Percentiles rank a stretch among this genome's conserved stretches.
Conservation (phyloP, 352 stramenopile species). For the Pythium angustatum region DNA sequence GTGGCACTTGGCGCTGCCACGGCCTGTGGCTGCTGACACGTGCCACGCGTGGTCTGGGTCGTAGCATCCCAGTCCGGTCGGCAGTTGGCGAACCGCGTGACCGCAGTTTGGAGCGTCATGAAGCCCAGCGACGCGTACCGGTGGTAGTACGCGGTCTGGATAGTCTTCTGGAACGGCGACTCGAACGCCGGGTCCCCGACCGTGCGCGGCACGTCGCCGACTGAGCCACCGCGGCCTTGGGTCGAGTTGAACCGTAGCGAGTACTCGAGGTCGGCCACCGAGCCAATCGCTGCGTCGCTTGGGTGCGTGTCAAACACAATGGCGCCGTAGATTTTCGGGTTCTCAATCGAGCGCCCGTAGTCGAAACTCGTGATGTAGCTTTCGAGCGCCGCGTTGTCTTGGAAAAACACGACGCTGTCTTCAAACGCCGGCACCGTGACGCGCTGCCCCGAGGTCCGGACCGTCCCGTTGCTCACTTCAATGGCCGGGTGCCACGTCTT, state of each 20-base stretch:
- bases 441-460: constrained; percentile 29
- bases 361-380: constrained; percentile 48
- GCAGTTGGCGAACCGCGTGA: constrained; percentile 59
- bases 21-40: constrained; percentile 40
- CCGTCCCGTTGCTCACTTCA: constrained; percentile 27
- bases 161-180: constrained; percentile 37
- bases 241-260: constrained; percentile 60
- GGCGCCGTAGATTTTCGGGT: constrained; percentile 56
- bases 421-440: constrained; percentile 43
- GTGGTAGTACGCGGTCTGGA: constrained; percentile 41
- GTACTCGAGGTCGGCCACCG: constrained; percentile 50
- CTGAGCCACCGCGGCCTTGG: constrained; percentile 15
- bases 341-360: constrained; percentile 38
- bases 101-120: constrained; percentile 60
- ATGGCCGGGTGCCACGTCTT: constrained; percentile 63
- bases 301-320: constrained; percentile 63
- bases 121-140: constrained; percentile 48
- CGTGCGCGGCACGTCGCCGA: constrained; percentile 34
- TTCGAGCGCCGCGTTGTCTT: constrained; percentile 39
- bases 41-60: constrained; percentile 39
- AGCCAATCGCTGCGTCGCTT: constrained; percentile 31
- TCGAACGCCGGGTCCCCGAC: constrained; percentile 30
- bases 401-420: constrained; percentile 65
- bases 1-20: constrained; percentile 31
- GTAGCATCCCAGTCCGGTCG: constrained; percentile 45